Percentiles rank a stretch among this genome's conserved stretches.
These are phyloP conservation scores for Lablab purpureus DNA, from an alignment of 306 rosid genomes.

Conservation along the genomic window DNA sequence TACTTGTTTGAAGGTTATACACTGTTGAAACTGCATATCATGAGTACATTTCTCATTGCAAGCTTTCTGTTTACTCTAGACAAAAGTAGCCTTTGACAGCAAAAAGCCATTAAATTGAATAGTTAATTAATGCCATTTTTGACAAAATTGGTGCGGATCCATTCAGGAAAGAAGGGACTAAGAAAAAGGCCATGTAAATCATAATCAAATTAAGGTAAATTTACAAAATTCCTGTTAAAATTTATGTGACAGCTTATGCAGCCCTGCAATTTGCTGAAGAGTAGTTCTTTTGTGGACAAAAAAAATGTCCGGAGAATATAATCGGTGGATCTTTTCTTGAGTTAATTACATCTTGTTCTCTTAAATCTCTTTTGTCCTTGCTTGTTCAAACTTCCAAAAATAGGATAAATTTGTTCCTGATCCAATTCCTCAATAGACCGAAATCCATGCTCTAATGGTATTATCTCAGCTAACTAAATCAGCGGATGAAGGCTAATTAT, in stretches of 20 bases:
- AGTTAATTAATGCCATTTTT: no score
- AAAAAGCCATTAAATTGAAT: no score
- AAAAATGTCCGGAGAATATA: not conserved
- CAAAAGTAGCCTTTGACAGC: no score
- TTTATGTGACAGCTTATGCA: slow-evolving; percentile 13
- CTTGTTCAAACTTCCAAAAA: slow-evolving; percentile 43
- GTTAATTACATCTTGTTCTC: not conserved
- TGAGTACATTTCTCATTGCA: no score
- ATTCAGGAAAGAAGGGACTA: no score
- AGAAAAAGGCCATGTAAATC: no score
- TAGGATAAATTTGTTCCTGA: slow-evolving; percentile 44
- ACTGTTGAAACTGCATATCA: no score
- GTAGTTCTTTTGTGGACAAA: not conserved
- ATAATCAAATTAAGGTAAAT: no score
- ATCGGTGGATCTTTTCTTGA: not conserved
- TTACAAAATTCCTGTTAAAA: no score
- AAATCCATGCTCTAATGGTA: slow-evolving; percentile 25
- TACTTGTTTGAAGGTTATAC: no score
- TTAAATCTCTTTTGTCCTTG: slow-evolving; percentile 15
- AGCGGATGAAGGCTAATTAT: slow-evolving; percentile 31
- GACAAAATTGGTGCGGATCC: no score
- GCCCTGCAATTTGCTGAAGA: slow-evolving; percentile 21
- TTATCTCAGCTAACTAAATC: slow-evolving; percentile 29
- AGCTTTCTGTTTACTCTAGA: no score
- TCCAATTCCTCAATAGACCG: slow-evolving; percentile 36